These are phyloP conservation scores for Choanephora cucurbitarum DNA, from an alignment of 371 early-diverging fungal species.

Conservation along the genomic window DNA sequence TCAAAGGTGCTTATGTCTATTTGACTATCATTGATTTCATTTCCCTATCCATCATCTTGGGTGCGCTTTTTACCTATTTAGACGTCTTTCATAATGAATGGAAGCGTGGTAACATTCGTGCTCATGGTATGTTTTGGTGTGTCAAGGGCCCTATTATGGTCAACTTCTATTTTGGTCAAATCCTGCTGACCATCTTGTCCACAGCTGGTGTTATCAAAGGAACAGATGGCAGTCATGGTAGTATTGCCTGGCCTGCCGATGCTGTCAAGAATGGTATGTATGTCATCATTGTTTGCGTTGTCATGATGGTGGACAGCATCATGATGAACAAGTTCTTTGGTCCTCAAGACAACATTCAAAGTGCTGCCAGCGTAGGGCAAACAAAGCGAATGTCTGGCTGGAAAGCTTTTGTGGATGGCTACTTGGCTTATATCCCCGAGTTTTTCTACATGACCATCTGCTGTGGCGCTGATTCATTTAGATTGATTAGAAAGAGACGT, in stretches of 20 bases:
- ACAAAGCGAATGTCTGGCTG: conserved; percentile 18
- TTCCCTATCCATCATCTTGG: conserved; percentile 43
- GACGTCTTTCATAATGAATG: conserved; percentile 46
- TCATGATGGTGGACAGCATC: conserved; percentile 38
- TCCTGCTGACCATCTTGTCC: conserved; percentile 33
- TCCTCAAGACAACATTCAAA: conserved; percentile 16
- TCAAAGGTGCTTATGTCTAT: conserved; percentile 49
- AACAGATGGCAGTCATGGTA: conserved; percentile 34
- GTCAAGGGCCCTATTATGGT: conserved; percentile 56
- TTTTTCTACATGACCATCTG: conserved; percentile 33
- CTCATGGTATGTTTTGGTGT: conserved; percentile 58
- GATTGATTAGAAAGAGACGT: conserved; percentile 38
- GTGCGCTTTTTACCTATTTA: conserved; percentile 45
- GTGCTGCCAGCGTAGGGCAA: conserved; percentile 2
- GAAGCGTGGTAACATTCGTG: conserved; percentile 34
- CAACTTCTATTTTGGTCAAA: conserved; percentile 51
- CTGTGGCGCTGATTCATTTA: conserved; percentile 41
- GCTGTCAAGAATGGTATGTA: conserved; percentile 49
- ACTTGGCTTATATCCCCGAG: conserved; percentile 45
- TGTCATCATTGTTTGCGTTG: conserved; percentile 39
- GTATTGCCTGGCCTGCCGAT: conserved; percentile 44
- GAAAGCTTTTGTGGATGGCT: conserved; percentile 43
- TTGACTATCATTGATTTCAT: conserved; percentile 47
- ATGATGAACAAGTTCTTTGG: conserved; percentile 48
- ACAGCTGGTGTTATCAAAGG: conserved; percentile 41